Evolutionary conservation across 2,329 filamentous ascomycete species (phyloP).

Genomic region (Teratosphaeria destructans): DNA sequence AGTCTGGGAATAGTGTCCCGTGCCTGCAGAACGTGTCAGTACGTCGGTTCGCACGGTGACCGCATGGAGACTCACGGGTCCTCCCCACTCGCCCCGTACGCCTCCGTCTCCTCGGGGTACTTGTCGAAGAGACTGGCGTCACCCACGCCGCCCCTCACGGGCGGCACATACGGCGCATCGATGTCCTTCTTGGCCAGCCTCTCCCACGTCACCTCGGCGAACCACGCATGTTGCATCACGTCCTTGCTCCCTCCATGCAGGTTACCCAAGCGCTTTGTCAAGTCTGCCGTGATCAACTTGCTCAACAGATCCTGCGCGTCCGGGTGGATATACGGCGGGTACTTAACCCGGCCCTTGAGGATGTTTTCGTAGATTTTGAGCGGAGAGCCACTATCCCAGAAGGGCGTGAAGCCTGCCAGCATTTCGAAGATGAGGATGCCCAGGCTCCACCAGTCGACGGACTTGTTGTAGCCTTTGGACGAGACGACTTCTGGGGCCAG

Average conservation of each 20-base stretch:
- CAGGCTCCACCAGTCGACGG: conserved; percentile 98
- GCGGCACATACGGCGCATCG: conserved; percentile 93
- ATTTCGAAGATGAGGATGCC: conserved; percentile 99
- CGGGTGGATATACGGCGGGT: conserved; percentile 87
- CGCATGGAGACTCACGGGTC: conserved; percentile 63
- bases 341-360: conserved; percentile 88
- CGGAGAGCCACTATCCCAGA: conserved; percentile 95
- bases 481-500: conserved; percentile 96
- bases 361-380: conserved; percentile 99
- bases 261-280: conserved; percentile 92
- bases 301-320: conserved; percentile 90
- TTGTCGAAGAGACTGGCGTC: conserved; percentile 97
- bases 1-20: conserved; percentile 66
- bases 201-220: conserved; percentile 96
- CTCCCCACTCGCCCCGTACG: conserved; percentile 67
- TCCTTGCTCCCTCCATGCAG: conserved; percentile 82
- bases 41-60: background rate
- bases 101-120: conserved; percentile 93
- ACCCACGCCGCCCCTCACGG: conserved; percentile 83
- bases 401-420: conserved; percentile 96
- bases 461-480: conserved; percentile 99
- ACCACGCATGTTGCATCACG: conserved; percentile 94
- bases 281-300: conserved; percentile 83
- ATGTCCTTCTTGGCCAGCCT: conserved; percentile 90
- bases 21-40: conserved; percentile 41